Percentiles rank a stretch among this genome's conserved stretches.
These are phyloP conservation scores for Rauvolfia tetraphylla DNA, from an alignment of 257 asterid species.

Conservation along the genomic window DNA sequence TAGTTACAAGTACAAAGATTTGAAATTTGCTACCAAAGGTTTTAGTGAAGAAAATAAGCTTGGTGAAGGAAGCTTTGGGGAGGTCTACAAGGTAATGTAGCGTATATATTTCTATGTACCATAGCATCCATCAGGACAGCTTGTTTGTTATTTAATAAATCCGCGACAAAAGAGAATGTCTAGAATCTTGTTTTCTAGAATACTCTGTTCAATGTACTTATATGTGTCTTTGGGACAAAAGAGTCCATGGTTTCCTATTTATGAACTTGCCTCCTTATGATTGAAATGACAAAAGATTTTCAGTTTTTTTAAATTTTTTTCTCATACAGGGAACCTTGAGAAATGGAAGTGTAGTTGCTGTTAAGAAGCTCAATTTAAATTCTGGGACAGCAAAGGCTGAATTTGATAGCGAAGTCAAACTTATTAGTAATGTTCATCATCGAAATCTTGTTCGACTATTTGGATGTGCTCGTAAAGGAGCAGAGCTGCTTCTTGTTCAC, in stretches of 20 bases:
- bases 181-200: neutral
- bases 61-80: slow-evolving; percentile 89
- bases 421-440: slow-evolving; percentile 83
- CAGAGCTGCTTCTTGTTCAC: slow-evolving; percentile 60
- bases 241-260: neutral
- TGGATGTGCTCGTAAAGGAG: slow-evolving; percentile 67
- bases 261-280: neutral
- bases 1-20: slow-evolving; percentile 49
- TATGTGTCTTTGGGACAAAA: neutral
- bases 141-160: neutral
- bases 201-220: neutral
- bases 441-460: slow-evolving; percentile 78
- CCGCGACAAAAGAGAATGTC: neutral
- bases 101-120: neutral
- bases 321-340: slow-evolving; percentile 58
- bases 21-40: slow-evolving; percentile 58
- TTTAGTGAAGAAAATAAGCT: slow-evolving; percentile 66
- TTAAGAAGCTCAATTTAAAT: slow-evolving; percentile 54
- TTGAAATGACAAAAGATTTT: neutral
- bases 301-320: neutral
- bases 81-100: slow-evolving; percentile 59
- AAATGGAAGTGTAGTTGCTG: slow-evolving; percentile 68
- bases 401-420: slow-evolving; percentile 77
- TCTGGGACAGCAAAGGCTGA: slow-evolving; percentile 57
- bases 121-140: neutral